Percentiles rank a stretch among this genome's conserved stretches.
These are phyloP conservation scores for Lepiota brunneoincarnata DNA, from an alignment of 768 basidiomycete genomes.

Conservation along the genomic window DNA sequence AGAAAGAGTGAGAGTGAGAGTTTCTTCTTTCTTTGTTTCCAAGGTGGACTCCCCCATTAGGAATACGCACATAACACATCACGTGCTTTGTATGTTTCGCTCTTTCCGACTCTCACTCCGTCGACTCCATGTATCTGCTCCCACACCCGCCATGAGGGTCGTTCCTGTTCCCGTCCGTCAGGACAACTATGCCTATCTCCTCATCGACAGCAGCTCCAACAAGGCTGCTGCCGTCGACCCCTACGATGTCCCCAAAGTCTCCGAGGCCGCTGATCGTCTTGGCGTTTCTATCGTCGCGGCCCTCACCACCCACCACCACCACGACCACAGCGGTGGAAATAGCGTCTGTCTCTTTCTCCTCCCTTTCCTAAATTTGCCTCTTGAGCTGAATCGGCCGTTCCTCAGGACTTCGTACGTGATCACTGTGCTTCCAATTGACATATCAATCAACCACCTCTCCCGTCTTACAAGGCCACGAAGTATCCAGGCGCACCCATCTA, in stretches of 20 bases:
- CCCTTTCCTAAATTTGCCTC: not conserved
- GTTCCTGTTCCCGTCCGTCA: slow-evolving; percentile 75
- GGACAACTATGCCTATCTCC: slow-evolving; percentile 85
- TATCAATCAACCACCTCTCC: not conserved
- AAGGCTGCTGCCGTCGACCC: slow-evolving; percentile 81
- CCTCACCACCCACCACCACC: slow-evolving; percentile 91
- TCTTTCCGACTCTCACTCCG: not conserved
- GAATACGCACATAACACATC: not conserved
- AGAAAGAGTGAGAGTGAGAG: not conserved
- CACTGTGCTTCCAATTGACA: not conserved
- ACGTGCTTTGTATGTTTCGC: slow-evolving; percentile 3
- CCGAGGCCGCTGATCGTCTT: slow-evolving; percentile 55
- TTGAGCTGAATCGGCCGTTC: slow-evolving; percentile 9
- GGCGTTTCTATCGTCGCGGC: slow-evolving; percentile 66
- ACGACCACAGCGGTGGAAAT: slow-evolving; percentile 89
- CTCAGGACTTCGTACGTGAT: slow-evolving; percentile 51
- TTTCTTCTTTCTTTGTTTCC: too few species aligned
- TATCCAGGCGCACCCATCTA: slow-evolving; percentile 60
- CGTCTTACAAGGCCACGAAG: slow-evolving; percentile 32
- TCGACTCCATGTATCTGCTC: slow-evolving; percentile 1
- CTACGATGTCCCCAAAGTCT: slow-evolving; percentile 71
- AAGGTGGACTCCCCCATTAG: not conserved
- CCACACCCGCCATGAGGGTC: slow-evolving; percentile 54
- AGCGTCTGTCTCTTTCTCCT: slow-evolving; percentile 39
- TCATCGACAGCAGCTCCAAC: slow-evolving; percentile 65